A percentile compares a stretch with the other conserved stretches of the same genome.
Conservation (phyloP, 1,284 basidiomycete species). For the Ganoderma resinaceum region DNA sequence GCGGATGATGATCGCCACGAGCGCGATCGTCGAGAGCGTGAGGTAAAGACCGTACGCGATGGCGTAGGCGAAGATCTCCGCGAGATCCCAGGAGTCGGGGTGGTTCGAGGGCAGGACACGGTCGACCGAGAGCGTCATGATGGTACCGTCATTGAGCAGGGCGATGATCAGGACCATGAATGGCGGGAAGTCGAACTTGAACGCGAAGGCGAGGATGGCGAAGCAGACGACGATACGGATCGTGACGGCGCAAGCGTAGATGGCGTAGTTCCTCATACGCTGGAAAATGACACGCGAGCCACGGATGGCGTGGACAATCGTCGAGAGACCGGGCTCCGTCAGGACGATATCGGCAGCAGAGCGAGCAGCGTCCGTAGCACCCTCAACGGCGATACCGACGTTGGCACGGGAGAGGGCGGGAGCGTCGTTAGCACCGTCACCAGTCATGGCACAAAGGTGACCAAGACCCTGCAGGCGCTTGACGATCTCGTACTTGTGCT, state of each 20-base stretch:
- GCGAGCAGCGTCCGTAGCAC: slow-evolving; percentile 95
- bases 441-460: slow-evolving; percentile 91
- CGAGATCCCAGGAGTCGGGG: slow-evolving; percentile 95
- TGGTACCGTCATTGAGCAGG: slow-evolving; percentile 96
- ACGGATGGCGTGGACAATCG: slow-evolving; percentile 96
- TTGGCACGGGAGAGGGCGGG: slow-evolving; percentile 94
- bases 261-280: slow-evolving; percentile 96
- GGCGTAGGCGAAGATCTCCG: slow-evolving; percentile 96
- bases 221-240: slow-evolving; percentile 99
- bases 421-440: slow-evolving; percentile 97
- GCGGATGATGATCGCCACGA: slow-evolving; percentile 87
- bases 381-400: slow-evolving; percentile 97
- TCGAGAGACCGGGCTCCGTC: slow-evolving; percentile 95
- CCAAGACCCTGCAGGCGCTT: slow-evolving; percentile 94
- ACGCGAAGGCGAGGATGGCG: slow-evolving; percentile 93
- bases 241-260: slow-evolving; percentile 91
- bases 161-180: slow-evolving; percentile 99
- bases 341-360: slow-evolving; percentile 96
- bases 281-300: slow-evolving; percentile 97
- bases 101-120: slow-evolving; percentile 93
- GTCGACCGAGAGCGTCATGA: slow-evolving; percentile 98
- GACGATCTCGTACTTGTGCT: slow-evolving; percentile 94
- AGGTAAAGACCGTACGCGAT: slow-evolving; percentile 95
- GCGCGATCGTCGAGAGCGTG: slow-evolving; percentile 85
- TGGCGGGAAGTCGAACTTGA: slow-evolving; percentile 98